Evolutionary conservation across 2,329 filamentous ascomycete genomes (phyloP), one percentile per base, ranked within the genome.

Genomic region (Diaporthe aspalathi): DNA sequence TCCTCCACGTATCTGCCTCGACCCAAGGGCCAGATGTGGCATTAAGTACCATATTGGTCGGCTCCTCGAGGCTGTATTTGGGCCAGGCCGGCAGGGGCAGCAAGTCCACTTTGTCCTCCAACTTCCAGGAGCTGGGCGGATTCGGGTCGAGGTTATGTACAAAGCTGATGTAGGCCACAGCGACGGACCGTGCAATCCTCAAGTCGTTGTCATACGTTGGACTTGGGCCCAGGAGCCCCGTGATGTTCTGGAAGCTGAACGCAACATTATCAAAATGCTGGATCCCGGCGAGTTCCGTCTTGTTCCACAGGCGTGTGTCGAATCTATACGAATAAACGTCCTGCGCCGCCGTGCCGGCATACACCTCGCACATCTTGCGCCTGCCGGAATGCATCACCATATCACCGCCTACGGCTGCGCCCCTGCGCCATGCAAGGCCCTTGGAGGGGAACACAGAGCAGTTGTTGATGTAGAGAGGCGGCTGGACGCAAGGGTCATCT

Each of bases 171-270:
- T 85, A 86, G 0, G 83, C 80, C 73, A 80, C 76, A 1, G 83
- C 83, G 20, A 85, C 82, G 7, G 76, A 77, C 47, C 75, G 75
- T 7, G 82, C 81, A 16, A 83, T 73, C 50, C 71, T 72, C 14
- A 71, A 74, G 52, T 85, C 81, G 27, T 76, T 78, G 57, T 85
- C 82, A 40, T 81, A 84, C 63, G 80, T 72, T 0, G 84, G 84
- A 27, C 84, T 80, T 3, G 84, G 81, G 0, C 84, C 84, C n/a
- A 87, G 76, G 29, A 82, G 72, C 0, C 85, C 85, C 1, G 81
- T 82, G 56, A 86, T 85, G 69, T 87, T 87, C 75, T 87, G 84
- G 75, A 87, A 87, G 72, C 81, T 84, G 75, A 84, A 87, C 2
- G 84, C 84, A 0, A 86, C 85, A 62, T 87, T 86, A 74, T 81